phyloP scores from a whole-genome alignment of 176 grass and related monocot genomes.

The Zea mays region DNA sequence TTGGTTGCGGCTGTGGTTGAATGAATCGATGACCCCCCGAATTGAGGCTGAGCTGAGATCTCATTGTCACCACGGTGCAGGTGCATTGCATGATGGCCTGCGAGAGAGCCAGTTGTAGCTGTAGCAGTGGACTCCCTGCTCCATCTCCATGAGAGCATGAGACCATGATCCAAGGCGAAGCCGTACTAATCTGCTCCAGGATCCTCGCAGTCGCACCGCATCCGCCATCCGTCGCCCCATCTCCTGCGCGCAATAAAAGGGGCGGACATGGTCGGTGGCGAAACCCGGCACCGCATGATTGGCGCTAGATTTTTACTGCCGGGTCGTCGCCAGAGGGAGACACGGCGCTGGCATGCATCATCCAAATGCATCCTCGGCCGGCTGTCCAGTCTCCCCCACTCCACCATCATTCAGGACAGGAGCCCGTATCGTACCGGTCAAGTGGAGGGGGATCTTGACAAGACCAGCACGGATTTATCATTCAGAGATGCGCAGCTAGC shows the following conservation, averaged over 20 bases:
- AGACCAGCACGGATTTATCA: conserved; percentile 14
- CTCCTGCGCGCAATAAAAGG: conserved; percentile 34
- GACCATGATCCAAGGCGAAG: neutral
- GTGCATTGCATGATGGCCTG: conserved; percentile 45
- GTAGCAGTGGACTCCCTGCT: neutral
- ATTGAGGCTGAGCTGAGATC: neutral
- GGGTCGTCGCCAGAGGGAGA: conserved; percentile 17
- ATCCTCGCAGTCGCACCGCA: neutral
- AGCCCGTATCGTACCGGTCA: neutral
- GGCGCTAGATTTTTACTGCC: conserved; percentile 35
- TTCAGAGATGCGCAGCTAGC: neutral
- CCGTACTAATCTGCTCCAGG: conserved; percentile 29
- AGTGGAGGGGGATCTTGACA: too few relatives aligned
- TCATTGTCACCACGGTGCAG: neutral
- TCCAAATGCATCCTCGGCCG: neutral
- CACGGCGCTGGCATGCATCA: conserved; percentile 11
- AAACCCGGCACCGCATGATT: conserved; percentile 37
- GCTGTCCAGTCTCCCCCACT: too few relatives aligned
- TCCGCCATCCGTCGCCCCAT: conserved; percentile 7
- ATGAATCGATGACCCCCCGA: conserved; percentile 2
- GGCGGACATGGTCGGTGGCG: conserved; percentile 38
- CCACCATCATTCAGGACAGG: conserved; percentile 9
- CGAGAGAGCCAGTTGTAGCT: neutral
- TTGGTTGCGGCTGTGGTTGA: neutral
- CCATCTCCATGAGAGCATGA: neutral